A percentile compares a stretch with the other conserved stretches of the same genome.
Conservation (phyloP, 148 eudicot genomes). For the Cornus florida region DNA sequence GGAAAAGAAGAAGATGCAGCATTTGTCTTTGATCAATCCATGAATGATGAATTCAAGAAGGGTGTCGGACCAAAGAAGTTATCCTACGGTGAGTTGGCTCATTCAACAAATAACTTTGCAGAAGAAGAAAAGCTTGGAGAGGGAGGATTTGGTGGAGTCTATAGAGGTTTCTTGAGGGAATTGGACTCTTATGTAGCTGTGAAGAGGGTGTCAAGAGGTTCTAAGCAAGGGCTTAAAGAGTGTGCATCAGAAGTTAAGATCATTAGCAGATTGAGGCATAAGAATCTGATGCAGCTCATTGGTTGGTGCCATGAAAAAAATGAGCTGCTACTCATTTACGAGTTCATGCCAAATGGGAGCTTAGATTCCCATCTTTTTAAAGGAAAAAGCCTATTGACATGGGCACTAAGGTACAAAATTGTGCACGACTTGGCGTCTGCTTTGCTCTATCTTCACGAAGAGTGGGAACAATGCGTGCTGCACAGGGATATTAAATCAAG, state of each 20-base stretch:
- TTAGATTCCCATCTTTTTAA: conserved; percentile 22
- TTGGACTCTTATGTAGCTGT: conserved; percentile 17
- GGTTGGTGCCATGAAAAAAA: conserved; percentile 39
- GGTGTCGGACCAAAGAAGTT: conserved; percentile 16
- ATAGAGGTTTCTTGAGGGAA: conserved; percentile 13
- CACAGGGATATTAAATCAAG: conserved; percentile 35
- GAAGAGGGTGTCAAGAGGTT: conserved; percentile 19
- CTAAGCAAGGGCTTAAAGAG: conserved; percentile 26
- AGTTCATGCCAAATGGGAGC: conserved; percentile 23
- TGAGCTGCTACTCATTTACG: conserved; percentile 30
- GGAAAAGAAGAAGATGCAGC: neutral
- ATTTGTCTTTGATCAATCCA: neutral
- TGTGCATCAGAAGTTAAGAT: conserved; percentile 31
- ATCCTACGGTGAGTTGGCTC: conserved; percentile 9
- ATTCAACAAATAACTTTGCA: conserved; percentile 9
- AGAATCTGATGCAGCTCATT: conserved; percentile 24
- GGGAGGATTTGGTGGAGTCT: conserved; percentile 25
- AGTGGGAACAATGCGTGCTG: conserved; percentile 32
- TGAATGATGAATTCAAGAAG: conserved; percentile 14
- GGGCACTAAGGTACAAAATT: conserved; percentile 22
- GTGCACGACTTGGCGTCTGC: conserved; percentile 28
- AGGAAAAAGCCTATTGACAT: conserved; percentile 6
- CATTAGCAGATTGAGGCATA: conserved; percentile 21
- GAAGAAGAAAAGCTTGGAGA: conserved; percentile 20
- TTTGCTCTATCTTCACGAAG: conserved; percentile 27